Conservation (phyloP, 2,329 filamentous ascomycete genomes). For the Rhynchosporium agropyri region DNA sequence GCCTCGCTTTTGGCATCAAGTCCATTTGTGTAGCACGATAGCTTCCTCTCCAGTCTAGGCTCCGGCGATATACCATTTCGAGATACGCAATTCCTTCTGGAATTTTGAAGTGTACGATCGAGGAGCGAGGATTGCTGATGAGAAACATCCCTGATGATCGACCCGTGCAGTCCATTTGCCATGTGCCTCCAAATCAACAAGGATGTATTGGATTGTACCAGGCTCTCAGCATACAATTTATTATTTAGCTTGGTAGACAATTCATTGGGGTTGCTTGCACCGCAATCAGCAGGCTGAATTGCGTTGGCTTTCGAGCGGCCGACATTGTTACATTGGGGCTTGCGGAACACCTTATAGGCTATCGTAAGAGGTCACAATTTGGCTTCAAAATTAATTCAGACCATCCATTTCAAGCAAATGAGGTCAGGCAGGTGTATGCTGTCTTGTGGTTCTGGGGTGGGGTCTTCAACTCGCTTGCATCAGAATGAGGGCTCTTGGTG, state of each 20-base stretch:
- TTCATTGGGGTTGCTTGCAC: constrained; percentile 27
- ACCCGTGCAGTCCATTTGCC: constrained; percentile 30
- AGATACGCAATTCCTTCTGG: constrained; percentile 28
- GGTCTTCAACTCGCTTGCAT: constrained; percentile 27
- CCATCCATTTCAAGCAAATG: constrained; percentile 11
- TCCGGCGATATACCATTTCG: constrained; percentile 13
- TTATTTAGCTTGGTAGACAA: constrained; percentile 28
- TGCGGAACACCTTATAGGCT: constrained; percentile 7
- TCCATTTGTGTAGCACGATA: constrained; percentile 16
- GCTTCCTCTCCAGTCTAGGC: constrained; percentile 18
- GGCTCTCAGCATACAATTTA: constrained; percentile 21
- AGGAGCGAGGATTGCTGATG: constrained; percentile 27
- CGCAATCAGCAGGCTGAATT: constrained; percentile 31
- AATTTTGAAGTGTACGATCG: constrained; percentile 14
- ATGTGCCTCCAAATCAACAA: constrained; percentile 29
- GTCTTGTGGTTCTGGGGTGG: constrained; percentile 24
- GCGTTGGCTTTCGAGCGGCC: constrained; percentile 19
- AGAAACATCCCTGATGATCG: constrained; percentile 32
- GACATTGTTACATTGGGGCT: constrained; percentile 17
- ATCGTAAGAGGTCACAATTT: not conserved
- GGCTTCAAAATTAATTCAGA: not conserved
- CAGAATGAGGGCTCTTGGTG: constrained; percentile 11
- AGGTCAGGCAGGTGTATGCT: constrained; percentile 7
- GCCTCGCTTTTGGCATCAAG: constrained; percentile 13
- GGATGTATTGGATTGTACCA: constrained; percentile 31